Base-by-base conservation (phyloP, 2,329 filamentous ascomycete species). In the Penicillium sp. region DNA sequence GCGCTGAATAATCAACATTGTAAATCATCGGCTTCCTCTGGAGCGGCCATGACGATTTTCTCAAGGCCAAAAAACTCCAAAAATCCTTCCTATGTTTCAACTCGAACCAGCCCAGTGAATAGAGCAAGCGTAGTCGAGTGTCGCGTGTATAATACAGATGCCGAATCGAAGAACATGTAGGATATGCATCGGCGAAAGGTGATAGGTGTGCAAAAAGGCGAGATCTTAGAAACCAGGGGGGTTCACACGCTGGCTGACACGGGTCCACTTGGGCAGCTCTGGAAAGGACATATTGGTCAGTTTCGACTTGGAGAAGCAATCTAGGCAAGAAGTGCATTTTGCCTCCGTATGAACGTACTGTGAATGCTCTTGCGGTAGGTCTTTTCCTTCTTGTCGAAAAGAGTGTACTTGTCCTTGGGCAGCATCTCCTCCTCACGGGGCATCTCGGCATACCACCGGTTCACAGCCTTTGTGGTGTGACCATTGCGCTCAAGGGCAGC, bases 381-480 rank as follows among this genome's bases (percentile, higher is more conserved):
- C 85, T 92, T 95, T 72, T 89, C 91, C 76, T 97, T 96, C 65
- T 92, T 86, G 75, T 96, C 93, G 75, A 97, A 99, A 67, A 99
- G 88, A 26, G 90, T 96, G 78, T 99, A 99, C 78, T 99, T 99
- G 78, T 99, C 94, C 75, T 85, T 88, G 43, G 94, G 88, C 72
- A 95, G 72, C 94, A 99, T 99, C 80, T 97, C 91, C 67, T 85
- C 82, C 81, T 99, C 94, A 24, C 85, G 88, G 21, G 94, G 94
- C 94, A 99, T 99, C 75, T 96, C 90, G 34, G 82, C 81, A 80
- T 94, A 96, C 94, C 94, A 99, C 68, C 86, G 79, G 73, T 95
- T 88, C 53, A 99, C 80, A 49, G 89, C 81, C 76, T 90, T 90
- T 50, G 83, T 79, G 43, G 85, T 82, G 54, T 85, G 83, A 67